Conservation (phyloP, 306 rosid species). For the Coriaria nepalensis region DNA sequence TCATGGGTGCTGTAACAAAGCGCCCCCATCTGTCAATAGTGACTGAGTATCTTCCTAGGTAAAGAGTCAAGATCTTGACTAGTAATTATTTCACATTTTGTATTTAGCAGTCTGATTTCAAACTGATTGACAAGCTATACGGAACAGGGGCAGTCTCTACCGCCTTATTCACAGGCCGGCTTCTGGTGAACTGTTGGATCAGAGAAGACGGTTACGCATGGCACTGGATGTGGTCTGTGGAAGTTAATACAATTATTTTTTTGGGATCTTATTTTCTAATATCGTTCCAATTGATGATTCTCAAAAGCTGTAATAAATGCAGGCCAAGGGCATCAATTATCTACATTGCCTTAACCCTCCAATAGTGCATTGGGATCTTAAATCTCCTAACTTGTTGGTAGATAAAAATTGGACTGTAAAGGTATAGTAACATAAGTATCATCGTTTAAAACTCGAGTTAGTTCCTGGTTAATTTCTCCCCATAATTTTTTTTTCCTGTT, state of each 20-base stretch:
- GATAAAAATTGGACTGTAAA: slow-evolving; percentile 94
- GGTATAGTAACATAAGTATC: slow-evolving; percentile 26
- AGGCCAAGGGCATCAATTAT: slow-evolving; percentile 99
- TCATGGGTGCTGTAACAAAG: slow-evolving; percentile 97
- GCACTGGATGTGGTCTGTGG: slow-evolving; percentile 82
- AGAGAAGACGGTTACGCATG: slow-evolving; percentile 75
- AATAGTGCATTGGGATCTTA: slow-evolving; percentile 92
- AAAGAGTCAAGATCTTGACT: slow-evolving; percentile 6
- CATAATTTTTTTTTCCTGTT: slow-evolving; percentile 10
- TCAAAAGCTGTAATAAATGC: slow-evolving; percentile 11
- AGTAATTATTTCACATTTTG: neutral
- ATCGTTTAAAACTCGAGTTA: neutral
- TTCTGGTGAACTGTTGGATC: slow-evolving; percentile 66
- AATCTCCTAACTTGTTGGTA: slow-evolving; percentile 88
- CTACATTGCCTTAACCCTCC: slow-evolving; percentile 90
- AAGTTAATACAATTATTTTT: neutral
- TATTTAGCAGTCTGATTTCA: no score
- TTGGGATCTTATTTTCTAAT: neutral
- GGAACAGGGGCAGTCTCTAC: slow-evolving; percentile 73
- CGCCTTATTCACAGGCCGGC: slow-evolving; percentile 85
- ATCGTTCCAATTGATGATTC: neutral
- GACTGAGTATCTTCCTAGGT: slow-evolving; percentile 91
- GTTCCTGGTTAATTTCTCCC: slow-evolving; percentile 3
- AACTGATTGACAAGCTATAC: neutral
- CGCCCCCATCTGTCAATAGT: slow-evolving; percentile 84